Evolutionary conservation across 106 monocot genomes (phyloP), one percentile per base, ranked within the genome.

Genomic region (Xerophyta viscosa): DNA sequence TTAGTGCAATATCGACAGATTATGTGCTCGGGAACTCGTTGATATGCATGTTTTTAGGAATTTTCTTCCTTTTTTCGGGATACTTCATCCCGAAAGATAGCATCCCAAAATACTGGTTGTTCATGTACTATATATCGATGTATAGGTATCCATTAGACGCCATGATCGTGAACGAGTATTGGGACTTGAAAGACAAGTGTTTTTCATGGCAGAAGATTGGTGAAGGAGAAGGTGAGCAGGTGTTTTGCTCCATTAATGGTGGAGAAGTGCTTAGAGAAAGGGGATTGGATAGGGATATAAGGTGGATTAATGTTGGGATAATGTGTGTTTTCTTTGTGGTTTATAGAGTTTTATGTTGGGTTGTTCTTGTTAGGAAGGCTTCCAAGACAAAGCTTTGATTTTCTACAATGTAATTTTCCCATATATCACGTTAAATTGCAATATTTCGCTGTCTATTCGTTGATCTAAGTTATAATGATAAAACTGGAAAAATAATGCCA

Each of bases 41-140:
- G 19, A 79, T 98, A 48, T 76, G 79, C 74, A 29, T 72, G 14
- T 85, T 76, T 25, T 31, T 98, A 29, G 85, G 69, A 36, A 50
- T 75, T 11, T 98, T 89, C 86, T 98, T 98, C 63, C 78, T 98
- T 13, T 89, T 98, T 73, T 98, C 94, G 6, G 94, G 94, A 4
- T 98, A 86, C 62, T 98, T 98, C 69, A 88, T 98, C 5, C 79
- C 78, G 3, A 89, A 78, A 53, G 82, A 77, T 9, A 86, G 89
- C 71, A 86, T 89, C 31, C 89, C 89, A 12, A 71, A 62, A 61
- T 96, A 82, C 29, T 89, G 88, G 85, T 3, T 89, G 2, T 85
- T 82, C 58, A 96, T 96, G 88, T 96, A 96, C 85, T 89, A 96
- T 29, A 50, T 74, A 8, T 96, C 96, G 0, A 49, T 86, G 9